These are phyloP conservation scores for Aspergillus alliaceus DNA, from an alignment of 2,329 filamentous ascomycete genomes.

Conservation along the genomic window DNA sequence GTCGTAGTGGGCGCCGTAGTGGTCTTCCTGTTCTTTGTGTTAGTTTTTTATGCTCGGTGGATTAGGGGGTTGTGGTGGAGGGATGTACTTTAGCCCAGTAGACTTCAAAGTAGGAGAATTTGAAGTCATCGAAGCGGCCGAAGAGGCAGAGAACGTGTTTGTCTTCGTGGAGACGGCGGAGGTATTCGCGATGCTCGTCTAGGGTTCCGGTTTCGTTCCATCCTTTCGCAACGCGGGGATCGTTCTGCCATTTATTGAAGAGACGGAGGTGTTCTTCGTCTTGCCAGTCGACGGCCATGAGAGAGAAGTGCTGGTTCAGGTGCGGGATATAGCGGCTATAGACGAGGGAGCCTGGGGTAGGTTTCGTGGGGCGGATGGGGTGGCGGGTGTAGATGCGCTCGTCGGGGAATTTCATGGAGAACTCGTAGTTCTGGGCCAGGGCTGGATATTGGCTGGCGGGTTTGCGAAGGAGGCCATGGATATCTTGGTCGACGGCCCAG, in stretches of 20 bases:
- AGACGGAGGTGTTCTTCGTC: slow-evolving; percentile 64
- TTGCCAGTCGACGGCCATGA: slow-evolving; percentile 69
- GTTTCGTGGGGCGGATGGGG: slow-evolving; percentile 71
- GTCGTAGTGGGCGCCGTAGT: slow-evolving; percentile 58
- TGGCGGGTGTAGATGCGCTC: slow-evolving; percentile 63
- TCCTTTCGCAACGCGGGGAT: slow-evolving; percentile 74
- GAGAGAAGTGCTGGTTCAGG: slow-evolving; percentile 72
- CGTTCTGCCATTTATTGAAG: slow-evolving; percentile 81
- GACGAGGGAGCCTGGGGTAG: slow-evolving; percentile 65
- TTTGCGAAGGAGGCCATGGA: slow-evolving; percentile 26
- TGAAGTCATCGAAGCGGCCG: slow-evolving; percentile 68
- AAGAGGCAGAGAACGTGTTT: slow-evolving; percentile 61
- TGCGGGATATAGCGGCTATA: slow-evolving; percentile 80
- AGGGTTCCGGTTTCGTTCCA: slow-evolving; percentile 79
- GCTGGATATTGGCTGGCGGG: slow-evolving; percentile 32
- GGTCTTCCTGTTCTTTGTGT: slow-evolving; percentile 51
- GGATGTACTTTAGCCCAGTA: slow-evolving; percentile 68
- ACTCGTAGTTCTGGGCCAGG: slow-evolving; percentile 35
- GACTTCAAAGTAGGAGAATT: slow-evolving; percentile 77
- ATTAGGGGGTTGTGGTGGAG: not conserved
- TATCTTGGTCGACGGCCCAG: slow-evolving; percentile 55
- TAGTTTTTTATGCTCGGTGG: not conserved
- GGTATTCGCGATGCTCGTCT: slow-evolving; percentile 72
- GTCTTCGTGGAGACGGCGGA: slow-evolving; percentile 67
- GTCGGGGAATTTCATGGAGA: slow-evolving; percentile 47